phyloP scores from a whole-genome alignment of 306 rosid species.

The Cucumis melo region DNA sequence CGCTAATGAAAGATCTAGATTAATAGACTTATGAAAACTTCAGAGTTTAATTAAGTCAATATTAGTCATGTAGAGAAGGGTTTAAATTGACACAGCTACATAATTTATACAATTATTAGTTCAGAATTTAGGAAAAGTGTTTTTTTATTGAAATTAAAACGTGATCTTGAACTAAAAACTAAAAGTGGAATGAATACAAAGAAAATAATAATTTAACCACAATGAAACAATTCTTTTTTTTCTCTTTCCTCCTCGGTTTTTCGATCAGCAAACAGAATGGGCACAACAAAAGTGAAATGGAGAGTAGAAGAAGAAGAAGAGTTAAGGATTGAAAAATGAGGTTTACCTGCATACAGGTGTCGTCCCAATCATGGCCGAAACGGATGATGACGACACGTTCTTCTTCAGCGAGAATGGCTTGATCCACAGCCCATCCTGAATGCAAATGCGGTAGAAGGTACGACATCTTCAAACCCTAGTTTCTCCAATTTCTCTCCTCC shows the following conservation, averaged over 20 bases:
- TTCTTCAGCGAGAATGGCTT: conserved; percentile 77
- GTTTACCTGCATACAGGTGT: conserved; percentile 74
- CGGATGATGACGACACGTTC: conserved; percentile 68
- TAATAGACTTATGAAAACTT: too few relatives aligned
- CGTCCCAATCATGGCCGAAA: conserved; percentile 87
- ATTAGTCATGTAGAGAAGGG: too few relatives aligned
- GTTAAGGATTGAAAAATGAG: background rate
- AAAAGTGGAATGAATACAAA: too few relatives aligned
- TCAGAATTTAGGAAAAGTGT: too few relatives aligned
- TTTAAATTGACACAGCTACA: too few relatives aligned
- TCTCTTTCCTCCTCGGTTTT: background rate
- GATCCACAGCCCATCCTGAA: conserved; percentile 91
- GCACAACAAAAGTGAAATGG: background rate
- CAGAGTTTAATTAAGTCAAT: too few relatives aligned
- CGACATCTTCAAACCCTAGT: conserved; percentile 28
- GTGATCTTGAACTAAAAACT: too few relatives aligned
- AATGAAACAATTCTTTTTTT: too few relatives aligned
- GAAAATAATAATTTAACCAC: too few relatives aligned
- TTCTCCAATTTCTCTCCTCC: background rate
- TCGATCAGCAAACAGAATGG: background rate
- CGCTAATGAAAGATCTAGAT: too few relatives aligned
- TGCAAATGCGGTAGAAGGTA: conserved; percentile 78
- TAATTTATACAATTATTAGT: too few relatives aligned
- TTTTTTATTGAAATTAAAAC: too few relatives aligned
- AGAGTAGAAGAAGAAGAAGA: background rate